A percentile compares a stretch with the other conserved stretches of the same genome.
Evolutionary conservation across 768 basidiomycete genomes (phyloP).

Genomic region (Leccinum boreale): DNA sequence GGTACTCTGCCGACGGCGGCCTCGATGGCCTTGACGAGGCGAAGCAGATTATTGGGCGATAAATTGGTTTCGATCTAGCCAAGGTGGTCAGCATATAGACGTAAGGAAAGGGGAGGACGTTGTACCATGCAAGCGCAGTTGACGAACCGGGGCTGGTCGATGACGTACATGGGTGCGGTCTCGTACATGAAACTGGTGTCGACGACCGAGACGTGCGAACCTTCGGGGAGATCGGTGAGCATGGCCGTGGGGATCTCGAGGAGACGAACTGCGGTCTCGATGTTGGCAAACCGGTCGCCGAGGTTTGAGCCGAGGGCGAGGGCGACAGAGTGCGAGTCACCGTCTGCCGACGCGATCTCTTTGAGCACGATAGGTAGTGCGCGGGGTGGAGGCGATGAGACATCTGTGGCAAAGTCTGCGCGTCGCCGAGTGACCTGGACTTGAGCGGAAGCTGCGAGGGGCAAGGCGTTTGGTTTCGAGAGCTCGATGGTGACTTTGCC

Average conservation of each 20-base stretch:
- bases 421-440: constrained; percentile 53
- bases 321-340: constrained; percentile 40
- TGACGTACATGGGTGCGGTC: constrained; percentile 93
- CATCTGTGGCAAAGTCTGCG: constrained; percentile 32
- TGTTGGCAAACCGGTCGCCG: constrained; percentile 80
- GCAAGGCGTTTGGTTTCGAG: constrained; percentile 70
- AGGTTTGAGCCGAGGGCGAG: constrained; percentile 90
- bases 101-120: background rate
- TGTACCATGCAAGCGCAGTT: constrained; percentile 87
- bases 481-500: constrained; percentile 49
- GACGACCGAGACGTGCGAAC: constrained; percentile 42
- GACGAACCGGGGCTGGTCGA: constrained; percentile 82
- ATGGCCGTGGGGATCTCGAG: constrained; percentile 51
- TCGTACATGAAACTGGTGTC: constrained; percentile 92
- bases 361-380: too few relatives aligned
- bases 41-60: constrained; percentile 53
- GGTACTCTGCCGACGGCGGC: constrained; percentile 70
- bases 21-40: constrained; percentile 72
- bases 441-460: constrained; percentile 62
- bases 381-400: background rate
- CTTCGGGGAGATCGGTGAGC: constrained; percentile 17
- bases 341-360: background rate
- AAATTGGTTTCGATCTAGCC: constrained; percentile 73
- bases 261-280: constrained; percentile 70
- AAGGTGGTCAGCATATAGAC: background rate